These are phyloP conservation scores for Solanum hybrid DNA, from an alignment of 305 asterid genomes.

Conservation along the genomic window DNA sequence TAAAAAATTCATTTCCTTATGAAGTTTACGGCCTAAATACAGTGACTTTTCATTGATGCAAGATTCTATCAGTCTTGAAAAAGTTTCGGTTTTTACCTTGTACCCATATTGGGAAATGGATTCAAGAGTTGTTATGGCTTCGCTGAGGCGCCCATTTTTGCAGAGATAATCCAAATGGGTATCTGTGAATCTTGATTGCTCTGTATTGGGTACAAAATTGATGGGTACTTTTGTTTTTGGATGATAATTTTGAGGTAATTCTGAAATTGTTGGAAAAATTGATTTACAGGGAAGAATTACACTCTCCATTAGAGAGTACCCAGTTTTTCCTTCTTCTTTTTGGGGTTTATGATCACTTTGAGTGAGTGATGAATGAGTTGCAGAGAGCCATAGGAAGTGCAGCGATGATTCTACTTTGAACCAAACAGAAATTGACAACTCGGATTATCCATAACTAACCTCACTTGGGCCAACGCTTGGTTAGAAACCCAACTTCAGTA, in stretches of 20 bases:
- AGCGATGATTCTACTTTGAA: background rate
- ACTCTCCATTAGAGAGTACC: slow-evolving; percentile 42
- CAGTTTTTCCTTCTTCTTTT: background rate
- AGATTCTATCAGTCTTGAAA: slow-evolving; percentile 46
- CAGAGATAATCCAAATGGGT: slow-evolving; percentile 49
- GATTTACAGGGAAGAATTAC: slow-evolving; percentile 40
- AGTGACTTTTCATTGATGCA: slow-evolving; percentile 42
- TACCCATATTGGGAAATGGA: slow-evolving; percentile 22
- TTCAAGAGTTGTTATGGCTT: slow-evolving; percentile 46
- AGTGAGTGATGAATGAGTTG: background rate
- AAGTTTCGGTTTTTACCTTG: slow-evolving; percentile 39
- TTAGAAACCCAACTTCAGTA: background rate
- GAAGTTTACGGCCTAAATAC: slow-evolving; percentile 40
- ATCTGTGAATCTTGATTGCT: slow-evolving; percentile 18
- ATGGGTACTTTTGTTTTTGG: slow-evolving; percentile 9
- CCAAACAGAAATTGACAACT: slow-evolving; percentile 7
- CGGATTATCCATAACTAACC: background rate
- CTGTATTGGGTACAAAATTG: background rate
- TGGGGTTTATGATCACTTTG: background rate
- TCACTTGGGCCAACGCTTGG: background rate
- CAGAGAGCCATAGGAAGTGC: slow-evolving; percentile 1
- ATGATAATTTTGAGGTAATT: slow-evolving; percentile 5
- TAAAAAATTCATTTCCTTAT: slow-evolving; percentile 20
- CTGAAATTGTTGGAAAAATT: slow-evolving; percentile 21
- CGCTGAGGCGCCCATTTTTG: slow-evolving; percentile 42